Base-by-base conservation (phyloP, 345 rosid species). In the Sisymbrium irio region DNA sequence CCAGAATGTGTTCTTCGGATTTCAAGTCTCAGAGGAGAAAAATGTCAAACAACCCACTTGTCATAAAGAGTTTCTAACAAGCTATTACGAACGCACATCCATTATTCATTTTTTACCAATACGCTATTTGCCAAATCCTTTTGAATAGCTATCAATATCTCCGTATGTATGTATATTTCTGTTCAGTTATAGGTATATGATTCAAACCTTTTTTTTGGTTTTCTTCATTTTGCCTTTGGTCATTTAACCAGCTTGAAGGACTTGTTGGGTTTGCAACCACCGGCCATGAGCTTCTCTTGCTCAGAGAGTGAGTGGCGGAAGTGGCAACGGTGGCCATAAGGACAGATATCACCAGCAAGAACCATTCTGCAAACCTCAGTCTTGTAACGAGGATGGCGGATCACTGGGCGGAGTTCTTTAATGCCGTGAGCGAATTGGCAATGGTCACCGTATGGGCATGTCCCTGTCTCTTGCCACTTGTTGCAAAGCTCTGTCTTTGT, bases 391-490 rank as follows among this genome's bases (percentile, higher is more conserved):
- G 97, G 99, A 79, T 95, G 97, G 67, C 99, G 85, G 50, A 95
- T 87, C 11, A 90, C 91, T 1, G 99, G 96, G 46, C 96, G 93
- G 32, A 95, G 89, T 83, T 95, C 97, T 10, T 82, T 55, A 32
- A 95, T 82, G 1, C 97, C 97, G 59, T 92, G 99, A 33, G 99
- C 99, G 73, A 92, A 95, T 61, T 87, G 97, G 80, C 96, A 95
- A 62, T 85, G 81, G 15, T 85, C 84, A 11, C 86, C 87, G 32
- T 92, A 56, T 12, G 97, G 97, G 61, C 98, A 92, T 32, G 86
- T 36, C 19, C 97, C 94, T 2, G 90, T 92, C 84, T 90, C 92
- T 78, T 95, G 92, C 99, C 99, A 95, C 51, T 95, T 95, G 86
- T 95, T 92, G 88, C 98, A 92, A 0, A 95, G 82, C 83, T 95